phyloP scores from a whole-genome alignment of 495 filamentous ascomycete species.

The Neurospora sp. region DNA sequence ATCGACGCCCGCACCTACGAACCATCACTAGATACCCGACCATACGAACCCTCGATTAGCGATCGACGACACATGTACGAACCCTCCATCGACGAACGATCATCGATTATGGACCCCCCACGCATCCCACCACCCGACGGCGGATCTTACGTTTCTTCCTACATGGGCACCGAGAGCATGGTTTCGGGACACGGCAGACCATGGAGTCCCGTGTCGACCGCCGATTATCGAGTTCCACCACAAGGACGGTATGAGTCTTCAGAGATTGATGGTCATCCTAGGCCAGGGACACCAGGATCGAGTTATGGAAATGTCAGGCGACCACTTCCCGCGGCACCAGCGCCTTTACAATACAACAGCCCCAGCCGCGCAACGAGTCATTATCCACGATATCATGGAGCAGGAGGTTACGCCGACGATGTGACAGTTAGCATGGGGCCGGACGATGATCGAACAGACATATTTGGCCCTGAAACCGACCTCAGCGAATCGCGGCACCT shows the following conservation, averaged over 20 bases:
- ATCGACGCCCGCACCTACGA: slow-evolving; percentile 25
- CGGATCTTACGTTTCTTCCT: slow-evolving; percentile 31
- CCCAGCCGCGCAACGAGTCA: slow-evolving; percentile 8
- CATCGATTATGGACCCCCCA: slow-evolving; percentile 33
- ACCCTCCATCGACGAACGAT: slow-evolving; percentile 8
- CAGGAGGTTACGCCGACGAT: slow-evolving; percentile 32
- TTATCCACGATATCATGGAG: background rate
- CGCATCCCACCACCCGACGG: slow-evolving; percentile 34
- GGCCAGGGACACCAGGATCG: slow-evolving; percentile 75
- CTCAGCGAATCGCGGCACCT: slow-evolving; percentile 29
- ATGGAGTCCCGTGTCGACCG: background rate
- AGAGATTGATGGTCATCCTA: slow-evolving; percentile 79
- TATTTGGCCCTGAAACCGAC: slow-evolving; percentile 58
- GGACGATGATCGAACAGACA: slow-evolving; percentile 53
- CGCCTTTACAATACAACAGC: slow-evolving; percentile 46
- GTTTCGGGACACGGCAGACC: background rate
- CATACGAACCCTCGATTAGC: slow-evolving; percentile 28
- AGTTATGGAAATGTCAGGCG: slow-evolving; percentile 75
- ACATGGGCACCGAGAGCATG: slow-evolving; percentile 17
- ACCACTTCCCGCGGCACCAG: slow-evolving; percentile 83
- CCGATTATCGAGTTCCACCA: background rate
- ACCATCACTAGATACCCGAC: slow-evolving; percentile 8
- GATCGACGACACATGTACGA: background rate
- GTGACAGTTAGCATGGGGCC: slow-evolving; percentile 48
- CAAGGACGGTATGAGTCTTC: slow-evolving; percentile 61